Evolutionary conservation across 2,329 filamentous ascomycete genomes (phyloP).

Genomic region (Aschersonia sp.): DNA sequence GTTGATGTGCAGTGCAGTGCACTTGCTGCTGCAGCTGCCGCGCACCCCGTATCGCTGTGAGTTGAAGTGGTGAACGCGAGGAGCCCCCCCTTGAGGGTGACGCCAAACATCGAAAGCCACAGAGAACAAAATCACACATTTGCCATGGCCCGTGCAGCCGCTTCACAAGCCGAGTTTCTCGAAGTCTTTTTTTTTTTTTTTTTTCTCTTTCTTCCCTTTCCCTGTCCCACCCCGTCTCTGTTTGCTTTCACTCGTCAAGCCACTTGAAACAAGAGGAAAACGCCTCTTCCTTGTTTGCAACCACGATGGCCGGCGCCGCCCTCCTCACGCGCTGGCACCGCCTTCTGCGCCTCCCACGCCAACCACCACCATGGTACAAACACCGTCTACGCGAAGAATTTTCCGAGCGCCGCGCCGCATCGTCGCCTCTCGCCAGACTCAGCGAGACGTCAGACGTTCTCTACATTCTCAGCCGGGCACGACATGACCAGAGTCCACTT

Average conservation of each 20-base stretch:
- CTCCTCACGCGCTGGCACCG: conserved; percentile 5
- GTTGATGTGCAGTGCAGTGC: too few species aligned
- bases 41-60: too few species aligned
- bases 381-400: conserved; percentile 24
- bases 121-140: neutral
- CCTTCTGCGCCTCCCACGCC: conserved; percentile 13
- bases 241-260: too few species aligned
- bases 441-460: conserved; percentile 30
- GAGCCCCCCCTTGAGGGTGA: too few species aligned
- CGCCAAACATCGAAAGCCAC: too few species aligned
- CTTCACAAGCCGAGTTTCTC: neutral
- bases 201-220: too few species aligned
- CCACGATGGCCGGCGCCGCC: neutral
- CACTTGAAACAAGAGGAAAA: too few species aligned
- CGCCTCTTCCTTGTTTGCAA: too few species aligned
- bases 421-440: conserved; percentile 14
- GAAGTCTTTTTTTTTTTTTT: too few species aligned
- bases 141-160: neutral
- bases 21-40: too few species aligned
- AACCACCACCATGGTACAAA: conserved; percentile 22
- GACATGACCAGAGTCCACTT: conserved; percentile 20
- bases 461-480: conserved; percentile 23
- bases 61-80: too few species aligned
- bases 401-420: conserved; percentile 17
- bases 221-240: too few species aligned